Percentiles rank a stretch among this genome's conserved stretches.
Evolutionary conservation across 2,329 filamentous ascomycete genomes (phyloP).

Genomic region (Zymoseptoria passerinii): DNA sequence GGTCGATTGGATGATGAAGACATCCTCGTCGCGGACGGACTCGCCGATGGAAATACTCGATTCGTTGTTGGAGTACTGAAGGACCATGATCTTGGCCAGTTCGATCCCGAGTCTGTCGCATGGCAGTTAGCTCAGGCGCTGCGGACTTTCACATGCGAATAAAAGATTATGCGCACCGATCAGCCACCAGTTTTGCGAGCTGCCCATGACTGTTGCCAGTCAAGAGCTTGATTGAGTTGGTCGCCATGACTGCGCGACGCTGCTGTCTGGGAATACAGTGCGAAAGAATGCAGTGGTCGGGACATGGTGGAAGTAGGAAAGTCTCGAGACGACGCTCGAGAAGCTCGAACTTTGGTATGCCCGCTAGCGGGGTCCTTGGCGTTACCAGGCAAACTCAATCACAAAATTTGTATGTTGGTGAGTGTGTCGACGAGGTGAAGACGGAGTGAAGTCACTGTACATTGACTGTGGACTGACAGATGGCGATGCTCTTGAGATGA

Average conservation of each 20-base stretch:
- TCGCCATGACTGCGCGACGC: constrained; percentile 46
- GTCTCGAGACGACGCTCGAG: not conserved
- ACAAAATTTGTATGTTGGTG: not conserved
- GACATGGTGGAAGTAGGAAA: constrained; percentile 14
- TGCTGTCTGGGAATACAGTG: constrained; percentile 1
- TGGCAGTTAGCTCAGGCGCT: constrained; percentile 5
- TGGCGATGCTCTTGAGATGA: not conserved
- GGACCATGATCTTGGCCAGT: constrained; percentile 67
- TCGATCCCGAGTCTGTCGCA: constrained; percentile 60
- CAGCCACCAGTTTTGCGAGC: constrained; percentile 61
- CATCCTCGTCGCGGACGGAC: constrained; percentile 92
- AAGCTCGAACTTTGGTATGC: not conserved
- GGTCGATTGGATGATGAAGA: constrained; percentile 94
- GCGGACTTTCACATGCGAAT: constrained; percentile 4
- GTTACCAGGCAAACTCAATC: not conserved
- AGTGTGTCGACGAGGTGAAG: not conserved
- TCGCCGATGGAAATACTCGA: constrained; percentile 91
- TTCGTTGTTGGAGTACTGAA: constrained; percentile 82
- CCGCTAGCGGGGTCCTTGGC: not conserved
- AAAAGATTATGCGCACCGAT: constrained; percentile 42
- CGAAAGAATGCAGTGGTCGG: not conserved
- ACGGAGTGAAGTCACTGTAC: not conserved
- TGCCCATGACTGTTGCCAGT: constrained; percentile 68
- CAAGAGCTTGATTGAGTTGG: constrained; percentile 66
- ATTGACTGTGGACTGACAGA: not conserved